Percentiles rank a stretch among this genome's conserved stretches.
phyloP scores from a whole-genome alignment of 441 rosid species.

The Daphne laureola region DNA sequence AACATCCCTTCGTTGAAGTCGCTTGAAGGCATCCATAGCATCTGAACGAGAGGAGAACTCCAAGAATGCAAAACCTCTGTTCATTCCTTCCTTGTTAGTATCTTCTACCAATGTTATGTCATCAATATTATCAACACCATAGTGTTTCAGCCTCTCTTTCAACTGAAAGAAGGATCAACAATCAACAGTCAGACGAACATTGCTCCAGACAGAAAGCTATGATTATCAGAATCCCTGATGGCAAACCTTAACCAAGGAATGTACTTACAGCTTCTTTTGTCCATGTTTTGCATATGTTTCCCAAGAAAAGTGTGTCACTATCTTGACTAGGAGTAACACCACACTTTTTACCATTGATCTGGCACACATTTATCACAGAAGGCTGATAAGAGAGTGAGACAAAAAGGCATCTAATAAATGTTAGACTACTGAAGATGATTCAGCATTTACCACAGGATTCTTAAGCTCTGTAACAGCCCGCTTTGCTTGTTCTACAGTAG shows the following conservation, averaged over 20 bases:
- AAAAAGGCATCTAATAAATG: constrained; percentile 24
- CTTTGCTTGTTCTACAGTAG: constrained; percentile 86
- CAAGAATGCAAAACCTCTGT: constrained; percentile 96
- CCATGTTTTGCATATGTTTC: constrained; percentile 96
- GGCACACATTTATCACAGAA: constrained; percentile 33
- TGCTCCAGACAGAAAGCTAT: constrained; percentile 12
- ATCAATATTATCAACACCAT: constrained; percentile 81
- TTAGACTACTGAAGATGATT: constrained; percentile 14
- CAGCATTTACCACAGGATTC: constrained; percentile 74
- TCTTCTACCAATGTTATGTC: constrained; percentile 92
- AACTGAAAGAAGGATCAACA: constrained; percentile 49
- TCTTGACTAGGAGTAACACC: constrained; percentile 94
- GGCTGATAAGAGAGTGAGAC: constrained; percentile 20
- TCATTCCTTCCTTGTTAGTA: constrained; percentile 74
- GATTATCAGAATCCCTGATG: constrained; percentile 15
- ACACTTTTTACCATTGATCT: constrained; percentile 95
- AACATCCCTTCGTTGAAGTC: constrained; percentile 85
- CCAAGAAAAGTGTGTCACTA: constrained; percentile 89
- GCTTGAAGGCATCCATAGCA: constrained; percentile 88
- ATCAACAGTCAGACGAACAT: constrained; percentile 15
- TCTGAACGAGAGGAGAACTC: constrained; percentile 89
- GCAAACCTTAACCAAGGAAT: constrained; percentile 18
- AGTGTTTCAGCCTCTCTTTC: constrained; percentile 93
- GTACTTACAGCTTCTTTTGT: constrained; percentile 89
- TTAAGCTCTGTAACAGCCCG: constrained; percentile 75